Evolutionary conservation across 2,329 filamentous ascomycete genomes (phyloP).

Genomic region (Cercospora sp.): DNA sequence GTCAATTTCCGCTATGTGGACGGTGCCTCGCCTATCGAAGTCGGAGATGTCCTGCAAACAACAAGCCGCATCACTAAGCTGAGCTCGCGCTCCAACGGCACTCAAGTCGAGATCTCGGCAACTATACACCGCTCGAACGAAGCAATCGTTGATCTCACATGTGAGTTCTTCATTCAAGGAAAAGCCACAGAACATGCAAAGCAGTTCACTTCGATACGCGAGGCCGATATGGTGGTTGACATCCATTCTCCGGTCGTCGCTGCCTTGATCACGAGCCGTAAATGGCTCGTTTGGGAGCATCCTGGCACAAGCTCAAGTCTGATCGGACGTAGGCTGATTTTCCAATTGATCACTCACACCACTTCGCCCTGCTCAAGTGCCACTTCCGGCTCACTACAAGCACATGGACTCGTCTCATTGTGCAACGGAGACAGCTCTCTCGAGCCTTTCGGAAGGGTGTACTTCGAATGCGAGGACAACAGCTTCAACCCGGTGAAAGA

Average conservation of each 20-base stretch:
- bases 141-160: neutral
- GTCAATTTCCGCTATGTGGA: neutral
- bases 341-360: neutral
- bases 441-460: neutral
- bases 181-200: neutral
- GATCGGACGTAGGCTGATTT: neutral
- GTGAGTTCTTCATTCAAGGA: neutral
- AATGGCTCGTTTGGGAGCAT: neutral
- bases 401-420: neutral
- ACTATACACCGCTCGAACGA: neutral
- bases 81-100: neutral
- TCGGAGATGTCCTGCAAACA: neutral
- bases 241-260: neutral
- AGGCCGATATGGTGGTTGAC: neutral
- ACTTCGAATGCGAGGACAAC: neutral
- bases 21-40: neutral
- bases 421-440: neutral
- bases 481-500: neutral
- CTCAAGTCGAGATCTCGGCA: neutral
- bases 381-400: neutral
- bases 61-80: neutral
- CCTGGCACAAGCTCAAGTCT: neutral
- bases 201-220: neutral
- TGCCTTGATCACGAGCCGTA: neutral
- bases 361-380: neutral